Conservation (phyloP, 805 yeast species). For the Zygosaccharomyces bailii region DNA sequence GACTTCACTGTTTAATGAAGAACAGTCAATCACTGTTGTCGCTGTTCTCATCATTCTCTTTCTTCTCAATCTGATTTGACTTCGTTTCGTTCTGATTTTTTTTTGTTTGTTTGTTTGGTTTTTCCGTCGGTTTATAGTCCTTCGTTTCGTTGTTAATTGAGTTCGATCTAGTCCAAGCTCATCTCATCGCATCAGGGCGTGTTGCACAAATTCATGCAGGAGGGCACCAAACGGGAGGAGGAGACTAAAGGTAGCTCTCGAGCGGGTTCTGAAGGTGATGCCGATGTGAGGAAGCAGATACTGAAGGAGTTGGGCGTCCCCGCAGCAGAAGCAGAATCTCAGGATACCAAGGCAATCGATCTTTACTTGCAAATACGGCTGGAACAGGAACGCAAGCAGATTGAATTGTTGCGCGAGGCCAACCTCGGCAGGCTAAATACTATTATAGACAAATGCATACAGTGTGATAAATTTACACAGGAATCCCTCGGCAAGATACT, state of each 20-base stretch:
- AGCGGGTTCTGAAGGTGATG: slow-evolving; percentile 2
- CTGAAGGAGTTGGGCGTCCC: slow-evolving; percentile 16
- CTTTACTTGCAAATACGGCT: slow-evolving; percentile 21
- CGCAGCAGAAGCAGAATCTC: background rate
- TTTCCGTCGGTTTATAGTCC: background rate
- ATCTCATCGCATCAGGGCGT: slow-evolving; percentile 9
- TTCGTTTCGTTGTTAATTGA: background rate
- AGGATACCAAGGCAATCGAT: slow-evolving; percentile 12
- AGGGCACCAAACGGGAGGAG: slow-evolving; percentile 6
- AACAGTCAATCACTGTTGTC: background rate
- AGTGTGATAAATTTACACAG: slow-evolving; percentile 19
- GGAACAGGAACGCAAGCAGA: slow-evolving; percentile 19
- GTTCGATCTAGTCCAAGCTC: background rate
- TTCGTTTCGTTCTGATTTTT: background rate
- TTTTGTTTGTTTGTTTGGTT: background rate
- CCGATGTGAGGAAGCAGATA: slow-evolving; percentile 8
- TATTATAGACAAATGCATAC: slow-evolving; percentile 22
- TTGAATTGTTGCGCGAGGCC: slow-evolving; percentile 21
- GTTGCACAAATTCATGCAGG: slow-evolving; percentile 6
- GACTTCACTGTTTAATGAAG: too few species aligned
- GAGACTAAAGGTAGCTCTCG: slow-evolving; percentile 1
- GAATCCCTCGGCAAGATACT: slow-evolving; percentile 18
- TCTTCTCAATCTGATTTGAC: background rate
- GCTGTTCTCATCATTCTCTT: background rate
- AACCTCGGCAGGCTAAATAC: slow-evolving; percentile 21